Percentiles rank a stretch among this genome's conserved stretches.
These are phyloP conservation scores for Leptomonas seymouri DNA, from an alignment of 208 protist genomes.

Conservation along the genomic window DNA sequence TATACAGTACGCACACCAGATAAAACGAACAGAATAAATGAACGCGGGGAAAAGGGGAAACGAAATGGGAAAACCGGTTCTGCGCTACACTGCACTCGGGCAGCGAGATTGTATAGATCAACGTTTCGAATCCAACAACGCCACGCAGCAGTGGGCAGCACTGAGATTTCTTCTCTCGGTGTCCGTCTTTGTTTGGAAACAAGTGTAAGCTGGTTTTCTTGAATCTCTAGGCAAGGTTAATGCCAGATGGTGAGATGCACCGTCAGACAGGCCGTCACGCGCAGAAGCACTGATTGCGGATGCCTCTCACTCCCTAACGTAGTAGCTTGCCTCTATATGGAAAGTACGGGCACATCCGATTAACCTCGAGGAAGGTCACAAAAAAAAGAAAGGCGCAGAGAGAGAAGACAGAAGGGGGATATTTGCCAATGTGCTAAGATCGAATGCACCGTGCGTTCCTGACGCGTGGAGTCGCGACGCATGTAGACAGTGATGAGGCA, in stretches of 20 bases:
- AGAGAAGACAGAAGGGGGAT: background rate
- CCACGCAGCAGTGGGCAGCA: background rate
- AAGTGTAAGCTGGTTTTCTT: background rate
- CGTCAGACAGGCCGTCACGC: background rate
- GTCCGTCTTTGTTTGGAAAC: too few species aligned
- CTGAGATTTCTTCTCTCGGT: background rate
- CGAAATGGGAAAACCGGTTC: too few species aligned
- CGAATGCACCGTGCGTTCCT: too few species aligned
- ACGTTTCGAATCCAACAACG: background rate
- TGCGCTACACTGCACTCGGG: too few species aligned
- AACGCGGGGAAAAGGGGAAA: too few species aligned
- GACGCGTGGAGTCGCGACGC: too few species aligned
- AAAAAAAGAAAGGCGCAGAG: background rate
- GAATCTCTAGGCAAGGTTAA: background rate
- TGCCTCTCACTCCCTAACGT: background rate
- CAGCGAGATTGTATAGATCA: too few species aligned
- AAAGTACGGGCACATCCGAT: background rate
- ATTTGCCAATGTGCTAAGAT: background rate
- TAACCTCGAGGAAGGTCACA: background rate
- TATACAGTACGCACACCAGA: too few species aligned
- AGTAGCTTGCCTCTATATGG: background rate
- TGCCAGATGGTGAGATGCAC: conserved; percentile 1
- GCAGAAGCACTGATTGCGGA: conserved; percentile 4
- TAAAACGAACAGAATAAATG: too few species aligned
- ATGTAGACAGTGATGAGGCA: too few species aligned